A percentile compares a stretch with the other conserved stretches of the same genome.
phyloP scores from a whole-genome alignment of 441 rosid species.

The Capsella rubella region DNA sequence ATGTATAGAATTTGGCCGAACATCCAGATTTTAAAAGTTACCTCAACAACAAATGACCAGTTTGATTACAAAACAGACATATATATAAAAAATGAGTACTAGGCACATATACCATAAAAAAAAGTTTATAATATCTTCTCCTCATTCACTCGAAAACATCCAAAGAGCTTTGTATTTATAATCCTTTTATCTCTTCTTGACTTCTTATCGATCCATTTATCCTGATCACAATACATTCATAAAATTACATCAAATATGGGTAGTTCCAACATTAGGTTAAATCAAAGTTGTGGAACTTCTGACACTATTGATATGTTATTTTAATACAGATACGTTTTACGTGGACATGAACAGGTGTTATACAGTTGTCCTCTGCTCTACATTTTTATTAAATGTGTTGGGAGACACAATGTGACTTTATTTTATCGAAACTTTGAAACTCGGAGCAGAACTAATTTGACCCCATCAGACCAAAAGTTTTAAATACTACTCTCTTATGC shows the following conservation, averaged over 20 bases:
- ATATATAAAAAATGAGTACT: too few species aligned
- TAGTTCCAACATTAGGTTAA: not conserved
- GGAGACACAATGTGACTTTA: slow-evolving; percentile 19
- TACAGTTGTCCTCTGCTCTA: slow-evolving; percentile 24
- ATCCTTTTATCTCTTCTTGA: too few species aligned
- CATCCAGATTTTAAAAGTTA: too few species aligned
- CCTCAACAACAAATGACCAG: too few species aligned
- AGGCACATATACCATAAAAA: too few species aligned
- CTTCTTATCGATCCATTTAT: not conserved
- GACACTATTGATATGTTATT: not conserved
- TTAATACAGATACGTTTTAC: slow-evolving; percentile 10
- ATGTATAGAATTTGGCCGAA: too few species aligned
- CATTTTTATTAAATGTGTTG: slow-evolving; percentile 13
- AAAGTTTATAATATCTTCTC: too few species aligned
- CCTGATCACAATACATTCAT: not conserved
- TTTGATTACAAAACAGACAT: too few species aligned
- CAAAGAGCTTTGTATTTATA: too few species aligned
- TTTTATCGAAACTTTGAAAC: slow-evolving; percentile 14
- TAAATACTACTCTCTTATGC: slow-evolving; percentile 12
- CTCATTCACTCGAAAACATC: too few species aligned
- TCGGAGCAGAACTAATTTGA: slow-evolving; percentile 36
- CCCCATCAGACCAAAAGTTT: slow-evolving; percentile 17
- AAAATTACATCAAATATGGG: not conserved
- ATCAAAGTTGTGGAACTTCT: not conserved
- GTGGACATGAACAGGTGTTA: slow-evolving; percentile 31